Evolutionary conservation across 2,329 filamentous ascomycete species (phyloP), one percentile per base, ranked within the genome.

Genomic region (Diplodia scrobiculata): DNA sequence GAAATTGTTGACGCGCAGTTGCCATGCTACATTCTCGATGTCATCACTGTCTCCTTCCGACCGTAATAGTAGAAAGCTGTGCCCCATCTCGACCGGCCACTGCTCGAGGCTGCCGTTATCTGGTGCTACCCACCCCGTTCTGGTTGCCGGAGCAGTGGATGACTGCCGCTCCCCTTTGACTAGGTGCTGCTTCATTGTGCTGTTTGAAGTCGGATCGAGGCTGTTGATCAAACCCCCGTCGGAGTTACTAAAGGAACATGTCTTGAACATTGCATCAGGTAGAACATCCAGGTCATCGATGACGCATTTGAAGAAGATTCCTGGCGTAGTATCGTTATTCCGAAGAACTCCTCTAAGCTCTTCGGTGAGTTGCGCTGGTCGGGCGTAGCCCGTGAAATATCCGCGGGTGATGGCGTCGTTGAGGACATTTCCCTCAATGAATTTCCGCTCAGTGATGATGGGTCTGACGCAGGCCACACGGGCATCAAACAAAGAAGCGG

Each of bases 401-500:
- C 38, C 21, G 29, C 17, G 38, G 38, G 2, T 41, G 38, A 14
- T 41, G 38, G 38, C 13, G 38, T 41, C 38, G 17, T 41, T 41
- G 1, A 41, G 38, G 13, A 41, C 17, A 17, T 41, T 41, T n/a
- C 38, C 38, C 7, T 41, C 5, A 17, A 3, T 5, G 32, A 62
- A 32, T 5, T 3, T 21, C 45, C 47, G 25, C 3, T 38, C 13
- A 5, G 14, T 36, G 13, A 50, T 17, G 14, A 19, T n/a, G 3
- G 59, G 59, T 34, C 59, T 14, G 2, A 63, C 14, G 29, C 59
- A 63, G 0, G 29, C 25, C 11, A 63, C 59, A 25, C 59, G 59
- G 2, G 59, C 59, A 19, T 63, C 59, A n/a, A 63, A 51, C 10
- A 27, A n/a, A 7, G 59, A n/a, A 17, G 59, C 45, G 2, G 1